Base-by-base conservation (phyloP, 805 yeast species). In the Candida nitratophila region DNA sequence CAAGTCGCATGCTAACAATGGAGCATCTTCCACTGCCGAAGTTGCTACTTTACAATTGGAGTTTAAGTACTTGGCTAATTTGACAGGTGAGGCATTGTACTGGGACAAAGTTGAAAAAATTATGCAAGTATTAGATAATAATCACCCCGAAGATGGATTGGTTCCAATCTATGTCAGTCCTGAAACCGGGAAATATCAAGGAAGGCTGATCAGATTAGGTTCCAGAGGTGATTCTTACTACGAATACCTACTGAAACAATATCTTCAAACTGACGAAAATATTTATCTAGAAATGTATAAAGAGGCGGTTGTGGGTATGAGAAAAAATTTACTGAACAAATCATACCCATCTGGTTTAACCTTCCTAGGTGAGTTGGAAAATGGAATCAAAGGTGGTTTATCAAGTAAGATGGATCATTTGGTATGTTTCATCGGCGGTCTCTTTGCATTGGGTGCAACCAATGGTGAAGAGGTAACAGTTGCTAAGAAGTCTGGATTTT, bases 161-260 rank as follows among this genome's bases (percentile, higher is more conserved):
- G 95, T 77, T 3, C 96, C 97, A 3, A 86, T 88, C 38, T 85
- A 70, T 56, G 79, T 90, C 32, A 68, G 77, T 32, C 93, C 96
- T 9, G 82, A 79, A 36, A 74, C 83, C 0, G 96, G 93, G 5
- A 66, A 69, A 48, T 88, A 77, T 60, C 76, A 69, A 47, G 88
- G 88, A 1, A 54, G 59, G 2, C 63, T 75, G 43, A 86, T 91
- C 48, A 74, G 96, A 50, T 66, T 90, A 44, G 97, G 97, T 0
- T 84, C 95, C 1, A 73, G 96, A 52, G 97, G 96, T 40, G 97
- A 89, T 63, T 86, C 96, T 0, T 90, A 89, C 60, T 89, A 90
- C 58, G 96, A 90, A 65, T 88, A 88, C 59, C 68, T 90, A 38
- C 69, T 89, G 50, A 89, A 89, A 61, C 96, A 88, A 63, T 86